Evolutionary conservation across 306 rosid species (phyloP).

Genomic region (Pueraria montana): DNA sequence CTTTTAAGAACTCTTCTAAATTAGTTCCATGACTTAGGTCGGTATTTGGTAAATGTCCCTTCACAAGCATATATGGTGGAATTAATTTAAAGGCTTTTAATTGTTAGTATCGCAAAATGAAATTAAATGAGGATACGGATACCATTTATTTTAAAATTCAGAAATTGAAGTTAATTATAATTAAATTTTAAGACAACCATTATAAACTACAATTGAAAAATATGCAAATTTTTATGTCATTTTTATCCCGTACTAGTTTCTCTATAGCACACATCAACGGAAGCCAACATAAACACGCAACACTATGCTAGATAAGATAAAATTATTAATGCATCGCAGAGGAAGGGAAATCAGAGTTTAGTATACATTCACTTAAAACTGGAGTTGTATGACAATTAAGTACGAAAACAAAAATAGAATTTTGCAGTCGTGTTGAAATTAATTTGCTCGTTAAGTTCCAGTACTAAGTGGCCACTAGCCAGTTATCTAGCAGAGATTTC

Average conservation of each 20-base stretch:
- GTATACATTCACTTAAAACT: background rate
- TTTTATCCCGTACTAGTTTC: slow-evolving; percentile 14
- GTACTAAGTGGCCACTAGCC: background rate
- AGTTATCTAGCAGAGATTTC: background rate
- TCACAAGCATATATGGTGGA: background rate
- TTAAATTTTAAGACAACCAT: background rate
- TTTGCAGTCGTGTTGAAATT: background rate
- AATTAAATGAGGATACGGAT: background rate
- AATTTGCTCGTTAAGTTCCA: background rate
- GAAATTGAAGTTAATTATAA: background rate
- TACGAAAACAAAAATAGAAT: background rate
- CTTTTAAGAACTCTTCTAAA: slow-evolving; percentile 52
- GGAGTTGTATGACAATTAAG: background rate
- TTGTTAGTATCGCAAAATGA: slow-evolving; percentile 1
- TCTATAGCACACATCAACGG: background rate
- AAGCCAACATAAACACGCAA: background rate
- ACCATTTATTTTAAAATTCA: too few species aligned
- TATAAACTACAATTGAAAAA: background rate
- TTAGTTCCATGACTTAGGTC: slow-evolving; percentile 37
- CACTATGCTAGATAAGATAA: background rate
- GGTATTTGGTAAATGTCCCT: slow-evolving; percentile 43
- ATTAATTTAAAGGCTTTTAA: background rate
- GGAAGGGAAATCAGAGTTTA: background rate
- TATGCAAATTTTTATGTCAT: background rate
- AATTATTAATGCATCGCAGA: background rate